A percentile compares a stretch with the other conserved stretches of the same genome.
These are phyloP conservation scores for Lentinula lateritia DNA, from an alignment of 768 basidiomycete genomes.

Conservation along the genomic window DNA sequence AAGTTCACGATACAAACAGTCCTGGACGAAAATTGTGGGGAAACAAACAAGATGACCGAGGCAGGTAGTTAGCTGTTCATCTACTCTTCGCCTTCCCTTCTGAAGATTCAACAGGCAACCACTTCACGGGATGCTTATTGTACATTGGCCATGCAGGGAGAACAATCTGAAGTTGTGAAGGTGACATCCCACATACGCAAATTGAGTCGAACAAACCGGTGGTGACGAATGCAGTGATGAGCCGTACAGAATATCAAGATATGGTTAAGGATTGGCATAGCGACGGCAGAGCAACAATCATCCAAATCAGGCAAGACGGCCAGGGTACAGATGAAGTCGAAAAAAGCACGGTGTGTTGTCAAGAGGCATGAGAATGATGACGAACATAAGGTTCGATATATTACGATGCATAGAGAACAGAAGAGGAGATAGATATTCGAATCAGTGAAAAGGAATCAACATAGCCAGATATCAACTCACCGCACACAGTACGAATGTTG, in stretches of 20 bases:
- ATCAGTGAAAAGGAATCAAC: background rate
- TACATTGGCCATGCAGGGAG: slow-evolving; percentile 70
- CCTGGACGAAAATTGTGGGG: no score
- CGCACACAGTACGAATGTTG: slow-evolving; percentile 32
- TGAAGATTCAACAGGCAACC: slow-evolving; percentile 40
- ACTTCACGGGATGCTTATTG: slow-evolving; percentile 56
- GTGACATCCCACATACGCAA: background rate
- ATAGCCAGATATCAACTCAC: slow-evolving; percentile 24
- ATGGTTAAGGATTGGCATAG: background rate
- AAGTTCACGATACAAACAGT: no score
- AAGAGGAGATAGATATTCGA: background rate
- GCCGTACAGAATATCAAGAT: no score
- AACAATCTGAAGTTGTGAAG: slow-evolving; percentile 34
- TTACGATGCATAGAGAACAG: background rate
- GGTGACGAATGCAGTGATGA: no score
- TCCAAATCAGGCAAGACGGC: background rate
- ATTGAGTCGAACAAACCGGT: background rate
- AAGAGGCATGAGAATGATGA: background rate
- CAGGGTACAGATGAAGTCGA: background rate
- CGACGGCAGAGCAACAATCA: background rate
- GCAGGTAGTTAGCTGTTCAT: background rate
- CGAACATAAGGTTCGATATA: no score
- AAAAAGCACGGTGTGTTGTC: background rate
- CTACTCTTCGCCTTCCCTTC: slow-evolving; percentile 20
- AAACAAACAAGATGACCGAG: no score